Evolutionary conservation across 108 stramenopile species (phyloP).

Genomic region (Chaetoceros tenuissimus): DNA sequence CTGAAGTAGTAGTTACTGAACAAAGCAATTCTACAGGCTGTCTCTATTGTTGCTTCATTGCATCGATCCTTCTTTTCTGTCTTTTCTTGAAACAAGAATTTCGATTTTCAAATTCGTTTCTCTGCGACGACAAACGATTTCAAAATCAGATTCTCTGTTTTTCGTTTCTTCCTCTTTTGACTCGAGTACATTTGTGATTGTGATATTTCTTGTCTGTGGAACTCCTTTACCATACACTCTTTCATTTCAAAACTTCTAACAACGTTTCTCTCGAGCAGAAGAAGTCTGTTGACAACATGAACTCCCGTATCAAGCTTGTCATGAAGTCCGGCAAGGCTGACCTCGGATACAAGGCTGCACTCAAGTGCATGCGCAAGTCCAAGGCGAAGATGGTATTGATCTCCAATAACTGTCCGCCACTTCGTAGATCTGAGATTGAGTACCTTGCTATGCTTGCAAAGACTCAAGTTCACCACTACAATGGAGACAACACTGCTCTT

Average conservation of each 20-base stretch:
- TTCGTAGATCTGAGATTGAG: constrained; percentile 97
- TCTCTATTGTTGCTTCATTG: not conserved
- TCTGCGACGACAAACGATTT: no score
- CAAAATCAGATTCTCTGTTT: not conserved
- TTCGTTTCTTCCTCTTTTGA: constrained; percentile 1
- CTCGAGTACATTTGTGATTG: not conserved
- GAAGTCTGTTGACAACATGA: constrained; percentile 92
- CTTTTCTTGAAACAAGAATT: not conserved
- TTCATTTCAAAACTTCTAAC: no score
- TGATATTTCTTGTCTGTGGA: not conserved
- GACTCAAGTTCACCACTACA: constrained; percentile 93
- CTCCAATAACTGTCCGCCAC: constrained; percentile 94
- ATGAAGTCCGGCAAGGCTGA: constrained; percentile 98
- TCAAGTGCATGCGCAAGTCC: constrained; percentile 89
- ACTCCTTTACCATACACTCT: not conserved
- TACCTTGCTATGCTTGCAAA: constrained; percentile 99
- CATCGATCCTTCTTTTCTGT: not conserved
- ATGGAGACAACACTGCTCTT: constrained; percentile 93
- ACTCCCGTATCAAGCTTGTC: constrained; percentile 97
- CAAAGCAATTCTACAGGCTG: no score
- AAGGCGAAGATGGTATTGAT: constrained; percentile 96
- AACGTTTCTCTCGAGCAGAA: no score
- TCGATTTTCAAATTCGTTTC: no score
- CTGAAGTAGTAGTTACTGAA: not conserved
- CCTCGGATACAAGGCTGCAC: constrained; percentile 92